phyloP scores from a whole-genome alignment of 1,284 basidiomycete genomes.

The Mycena sp. region DNA sequence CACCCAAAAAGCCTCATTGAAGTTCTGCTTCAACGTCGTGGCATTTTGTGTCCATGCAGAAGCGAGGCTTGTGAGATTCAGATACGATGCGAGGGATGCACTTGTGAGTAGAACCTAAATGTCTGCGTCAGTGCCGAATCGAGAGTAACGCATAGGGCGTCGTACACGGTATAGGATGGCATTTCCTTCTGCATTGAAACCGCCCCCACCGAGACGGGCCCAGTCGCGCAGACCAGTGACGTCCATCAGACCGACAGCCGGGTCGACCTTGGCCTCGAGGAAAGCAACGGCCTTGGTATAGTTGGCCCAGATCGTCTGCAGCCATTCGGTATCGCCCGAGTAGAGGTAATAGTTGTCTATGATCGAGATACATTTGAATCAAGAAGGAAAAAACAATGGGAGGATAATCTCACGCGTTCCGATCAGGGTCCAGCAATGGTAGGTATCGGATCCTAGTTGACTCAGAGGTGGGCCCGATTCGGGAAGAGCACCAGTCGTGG shows the following conservation, averaged over 20 bases:
- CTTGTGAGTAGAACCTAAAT: constrained; percentile 55
- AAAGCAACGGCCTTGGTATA: constrained; percentile 57
- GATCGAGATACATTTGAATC: neutral
- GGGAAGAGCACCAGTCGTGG: constrained; percentile 61
- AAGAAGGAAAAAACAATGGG: neutral
- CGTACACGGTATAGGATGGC: constrained; percentile 55
- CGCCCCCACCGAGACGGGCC: constrained; percentile 58
- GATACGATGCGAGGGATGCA: constrained; percentile 48
- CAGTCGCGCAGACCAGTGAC: constrained; percentile 58
- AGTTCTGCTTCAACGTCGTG: constrained; percentile 48
- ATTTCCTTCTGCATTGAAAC: constrained; percentile 57
- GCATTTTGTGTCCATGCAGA: constrained; percentile 49
- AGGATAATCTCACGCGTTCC: constrained; percentile 48
- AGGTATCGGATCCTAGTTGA: constrained; percentile 59
- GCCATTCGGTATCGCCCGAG: constrained; percentile 54
- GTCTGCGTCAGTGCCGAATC: neutral
- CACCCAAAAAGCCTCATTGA: constrained; percentile 56
- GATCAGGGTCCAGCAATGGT: constrained; percentile 58
- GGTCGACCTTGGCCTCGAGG: constrained; percentile 54
- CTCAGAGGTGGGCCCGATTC: constrained; percentile 68
- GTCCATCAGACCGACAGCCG: constrained; percentile 50
- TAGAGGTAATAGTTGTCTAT: constrained; percentile 58
- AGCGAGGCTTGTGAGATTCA: constrained; percentile 45
- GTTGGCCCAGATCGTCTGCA: constrained; percentile 53
- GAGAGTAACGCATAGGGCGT: neutral